Conservation (phyloP, 495 filamentous ascomycete genomes). For the Evansstolkia leycettana region DNA sequence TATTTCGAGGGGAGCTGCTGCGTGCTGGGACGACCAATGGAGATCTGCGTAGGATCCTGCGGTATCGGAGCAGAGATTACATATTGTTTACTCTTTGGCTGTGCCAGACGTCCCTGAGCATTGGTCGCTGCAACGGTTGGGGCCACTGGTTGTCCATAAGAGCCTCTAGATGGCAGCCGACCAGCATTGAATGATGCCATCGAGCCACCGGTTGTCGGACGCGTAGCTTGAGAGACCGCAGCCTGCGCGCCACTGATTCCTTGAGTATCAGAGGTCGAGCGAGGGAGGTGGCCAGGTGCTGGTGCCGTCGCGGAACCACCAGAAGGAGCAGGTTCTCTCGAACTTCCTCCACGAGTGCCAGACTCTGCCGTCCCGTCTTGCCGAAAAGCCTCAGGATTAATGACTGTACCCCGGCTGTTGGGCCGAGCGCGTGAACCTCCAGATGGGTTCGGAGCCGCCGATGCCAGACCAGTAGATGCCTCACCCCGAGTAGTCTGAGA, state of each 20-base stretch:
- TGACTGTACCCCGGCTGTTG: constrained; percentile 5
- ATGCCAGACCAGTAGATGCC: constrained; percentile 9
- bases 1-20: constrained; percentile 32
- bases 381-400: not conserved
- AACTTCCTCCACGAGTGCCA: constrained; percentile 2
- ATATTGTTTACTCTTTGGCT: constrained; percentile 69
- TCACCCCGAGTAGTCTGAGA: constrained; percentile 68
- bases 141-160: constrained; percentile 80
- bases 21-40: constrained; percentile 49
- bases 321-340: constrained; percentile 4
- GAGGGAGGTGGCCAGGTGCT: constrained; percentile 32
- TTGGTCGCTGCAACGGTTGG: constrained; percentile 83
- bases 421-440: constrained; percentile 8
- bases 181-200: constrained; percentile 55
- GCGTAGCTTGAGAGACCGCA: constrained; percentile 38
- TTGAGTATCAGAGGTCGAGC: constrained; percentile 45
- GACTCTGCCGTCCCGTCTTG: constrained; percentile 4
- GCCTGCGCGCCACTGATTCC: constrained; percentile 29
- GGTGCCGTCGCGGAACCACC: constrained; percentile 18
- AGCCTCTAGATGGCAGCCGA: constrained; percentile 64
- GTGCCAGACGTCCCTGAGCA: constrained; percentile 79
- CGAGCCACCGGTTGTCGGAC: constrained; percentile 75
- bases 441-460: constrained; percentile 5
- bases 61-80: constrained; percentile 60
- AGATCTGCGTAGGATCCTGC: constrained; percentile 31